These are phyloP conservation scores for Talaromyces ruber DNA, from an alignment of 495 filamentous ascomycete genomes.

Conservation along the genomic window DNA sequence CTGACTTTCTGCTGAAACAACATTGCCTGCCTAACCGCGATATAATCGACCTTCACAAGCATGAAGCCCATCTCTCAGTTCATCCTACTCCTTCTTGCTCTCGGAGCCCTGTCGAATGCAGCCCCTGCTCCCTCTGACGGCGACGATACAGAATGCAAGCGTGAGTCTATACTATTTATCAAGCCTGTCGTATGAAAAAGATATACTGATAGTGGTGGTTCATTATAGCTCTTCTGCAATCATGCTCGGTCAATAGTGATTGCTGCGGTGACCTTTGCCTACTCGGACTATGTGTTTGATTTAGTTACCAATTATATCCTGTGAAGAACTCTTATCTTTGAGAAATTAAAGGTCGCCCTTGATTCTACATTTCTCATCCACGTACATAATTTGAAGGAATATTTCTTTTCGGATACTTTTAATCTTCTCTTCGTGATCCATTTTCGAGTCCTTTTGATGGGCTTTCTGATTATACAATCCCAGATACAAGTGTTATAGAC, in stretches of 20 bases:
- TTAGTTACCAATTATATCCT: background rate
- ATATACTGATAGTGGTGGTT: background rate
- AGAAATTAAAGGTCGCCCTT: background rate
- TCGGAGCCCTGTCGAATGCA: background rate
- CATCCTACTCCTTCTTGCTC: background rate
- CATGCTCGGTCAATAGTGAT: background rate
- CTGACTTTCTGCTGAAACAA: too few relatives aligned
- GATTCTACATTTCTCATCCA: background rate
- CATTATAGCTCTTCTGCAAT: background rate
- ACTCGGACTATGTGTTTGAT: background rate
- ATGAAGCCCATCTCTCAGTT: background rate
- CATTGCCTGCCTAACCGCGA: too few relatives aligned
- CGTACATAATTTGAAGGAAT: background rate
- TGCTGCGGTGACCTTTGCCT: background rate
- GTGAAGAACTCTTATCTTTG: background rate
- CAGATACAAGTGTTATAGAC: background rate
- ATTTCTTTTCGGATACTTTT: background rate
- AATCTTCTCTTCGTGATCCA: background rate
- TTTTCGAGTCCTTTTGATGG: background rate
- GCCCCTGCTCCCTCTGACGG: background rate
- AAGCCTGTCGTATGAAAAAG: background rate
- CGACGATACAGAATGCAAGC: background rate
- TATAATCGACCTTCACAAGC: too few relatives aligned
- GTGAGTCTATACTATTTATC: background rate
- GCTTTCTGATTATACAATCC: background rate